These are phyloP conservation scores for Mycotypha africana DNA, from an alignment of 371 early-diverging fungal genomes.

Conservation along the genomic window DNA sequence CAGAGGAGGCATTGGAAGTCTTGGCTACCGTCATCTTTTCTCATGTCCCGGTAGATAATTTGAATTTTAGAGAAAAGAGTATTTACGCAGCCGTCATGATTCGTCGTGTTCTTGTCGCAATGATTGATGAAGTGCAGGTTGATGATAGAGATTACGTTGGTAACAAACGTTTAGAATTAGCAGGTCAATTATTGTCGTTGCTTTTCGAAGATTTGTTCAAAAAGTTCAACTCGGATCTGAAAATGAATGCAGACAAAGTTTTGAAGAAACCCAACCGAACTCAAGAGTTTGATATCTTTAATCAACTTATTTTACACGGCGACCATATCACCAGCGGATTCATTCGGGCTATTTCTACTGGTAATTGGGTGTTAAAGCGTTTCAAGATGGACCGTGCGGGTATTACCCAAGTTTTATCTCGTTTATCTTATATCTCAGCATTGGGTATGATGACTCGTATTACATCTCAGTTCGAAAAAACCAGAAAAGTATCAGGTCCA, in stretches of 20 bases:
- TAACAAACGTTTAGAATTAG: constrained; percentile 99
- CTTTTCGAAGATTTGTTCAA: constrained; percentile 99
- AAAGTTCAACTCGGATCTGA: constrained; percentile 88
- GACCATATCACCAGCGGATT: constrained; percentile 95
- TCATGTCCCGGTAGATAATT: constrained; percentile 90
- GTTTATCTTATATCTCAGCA: constrained; percentile 96
- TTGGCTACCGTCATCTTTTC: constrained; percentile 92
- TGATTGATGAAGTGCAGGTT: constrained; percentile 72
- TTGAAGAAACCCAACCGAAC: constrained; percentile 93
- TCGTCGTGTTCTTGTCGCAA: constrained; percentile 91
- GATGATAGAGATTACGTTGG: constrained; percentile 99
- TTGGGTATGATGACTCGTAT: constrained; percentile 99
- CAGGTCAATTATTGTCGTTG: constrained; percentile 96
- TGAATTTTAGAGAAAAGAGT: constrained; percentile 92
- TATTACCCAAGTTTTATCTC: constrained; percentile 96
- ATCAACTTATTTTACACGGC: constrained; percentile 80
- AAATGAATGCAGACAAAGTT: constrained; percentile 89
- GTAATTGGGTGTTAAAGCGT: constrained; percentile 99
- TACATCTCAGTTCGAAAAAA: constrained; percentile 99
- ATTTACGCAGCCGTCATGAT: constrained; percentile 98
- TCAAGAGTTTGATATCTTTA: constrained; percentile 92
- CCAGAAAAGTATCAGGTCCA: constrained; percentile 99
- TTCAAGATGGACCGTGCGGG: constrained; percentile 99
- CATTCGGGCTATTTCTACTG: constrained; percentile 96
- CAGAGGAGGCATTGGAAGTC: constrained; percentile 92